Percentiles rank a stretch among this genome's conserved stretches.
These are phyloP conservation scores for Pichia inconspicua DNA, from an alignment of 1,139 yeast species.

Conservation along the genomic window DNA sequence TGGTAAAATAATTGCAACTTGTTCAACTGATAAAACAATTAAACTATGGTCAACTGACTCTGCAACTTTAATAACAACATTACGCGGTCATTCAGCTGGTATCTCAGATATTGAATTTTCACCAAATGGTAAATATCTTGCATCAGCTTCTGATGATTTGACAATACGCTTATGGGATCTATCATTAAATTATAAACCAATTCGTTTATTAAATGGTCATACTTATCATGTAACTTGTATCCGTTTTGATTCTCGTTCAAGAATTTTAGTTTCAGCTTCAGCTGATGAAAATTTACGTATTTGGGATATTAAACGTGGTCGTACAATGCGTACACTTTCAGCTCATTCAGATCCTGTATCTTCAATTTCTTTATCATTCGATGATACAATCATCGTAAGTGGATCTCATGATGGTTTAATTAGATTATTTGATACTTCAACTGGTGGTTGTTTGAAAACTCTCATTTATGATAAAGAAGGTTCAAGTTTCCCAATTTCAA, in stretches of 20 bases:
- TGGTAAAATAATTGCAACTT: slow-evolving; percentile 52
- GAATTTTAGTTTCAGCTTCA: slow-evolving; percentile 71
- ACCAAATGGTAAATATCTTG: slow-evolving; percentile 65
- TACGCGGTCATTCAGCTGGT: slow-evolving; percentile 62
- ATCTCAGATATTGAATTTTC: slow-evolving; percentile 69
- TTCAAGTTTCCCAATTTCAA: slow-evolving; percentile 69
- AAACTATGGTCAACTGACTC: slow-evolving; percentile 31
- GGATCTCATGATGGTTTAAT: slow-evolving; percentile 78
- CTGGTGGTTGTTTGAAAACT: slow-evolving; percentile 90
- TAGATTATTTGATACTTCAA: slow-evolving; percentile 75
- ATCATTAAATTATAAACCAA: slow-evolving; percentile 36
- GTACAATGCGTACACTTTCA: slow-evolving; percentile 68
- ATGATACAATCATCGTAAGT: slow-evolving; percentile 75
- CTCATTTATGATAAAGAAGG: slow-evolving; percentile 61
- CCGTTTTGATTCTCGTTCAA: slow-evolving; percentile 68
- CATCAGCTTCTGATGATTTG: slow-evolving; percentile 82
- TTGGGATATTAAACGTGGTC: slow-evolving; percentile 78
- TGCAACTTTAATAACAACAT: slow-evolving; percentile 28
- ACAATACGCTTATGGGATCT: slow-evolving; percentile 72
- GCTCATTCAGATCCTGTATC: slow-evolving; percentile 94
- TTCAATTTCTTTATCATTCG: slow-evolving; percentile 64
- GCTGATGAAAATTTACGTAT: slow-evolving; percentile 86
- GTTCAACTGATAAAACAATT: slow-evolving; percentile 37
- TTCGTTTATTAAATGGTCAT: slow-evolving; percentile 66
- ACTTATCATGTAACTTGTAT: slow-evolving; percentile 76